A percentile compares a stretch with the other conserved stretches of the same genome.
phyloP scores from a whole-genome alignment of 805 yeast genomes.

The Metschnikowia rubicola region DNA sequence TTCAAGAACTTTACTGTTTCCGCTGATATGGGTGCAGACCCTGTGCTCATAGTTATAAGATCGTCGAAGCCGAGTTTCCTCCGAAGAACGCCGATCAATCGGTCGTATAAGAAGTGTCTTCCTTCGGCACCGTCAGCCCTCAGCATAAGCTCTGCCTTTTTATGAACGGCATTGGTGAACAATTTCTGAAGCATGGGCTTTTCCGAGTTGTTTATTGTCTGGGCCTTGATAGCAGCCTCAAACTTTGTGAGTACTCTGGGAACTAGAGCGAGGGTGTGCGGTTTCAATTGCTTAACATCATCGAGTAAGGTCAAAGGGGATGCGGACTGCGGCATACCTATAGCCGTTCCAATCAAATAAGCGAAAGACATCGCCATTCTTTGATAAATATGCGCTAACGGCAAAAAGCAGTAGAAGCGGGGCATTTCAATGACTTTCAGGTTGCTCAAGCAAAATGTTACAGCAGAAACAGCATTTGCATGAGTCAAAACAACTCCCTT shows the following conservation, averaged over 20 bases:
- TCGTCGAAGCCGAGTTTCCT: constrained; percentile 32
- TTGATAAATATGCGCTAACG: constrained; percentile 26
- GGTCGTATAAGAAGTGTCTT: constrained; percentile 33
- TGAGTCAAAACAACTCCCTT: constrained; percentile 63
- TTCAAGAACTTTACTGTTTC: constrained; percentile 23
- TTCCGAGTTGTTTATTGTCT: constrained; percentile 28
- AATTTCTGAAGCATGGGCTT: constrained; percentile 29
- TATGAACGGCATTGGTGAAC: constrained; percentile 28
- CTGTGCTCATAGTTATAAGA: constrained; percentile 23
- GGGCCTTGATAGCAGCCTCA: constrained; percentile 39
- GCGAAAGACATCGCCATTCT: constrained; percentile 16
- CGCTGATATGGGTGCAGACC: constrained; percentile 26
- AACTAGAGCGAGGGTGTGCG: constrained; percentile 52
- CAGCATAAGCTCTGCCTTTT: constrained; percentile 31
- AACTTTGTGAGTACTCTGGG: constrained; percentile 61
- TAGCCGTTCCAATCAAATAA: constrained; percentile 16
- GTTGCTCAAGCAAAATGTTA: constrained; percentile 9
- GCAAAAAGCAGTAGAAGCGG: constrained; percentile 21
- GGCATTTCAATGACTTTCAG: background rate
- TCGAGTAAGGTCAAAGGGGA: constrained; percentile 53
- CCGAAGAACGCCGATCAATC: constrained; percentile 26
- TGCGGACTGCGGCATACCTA: constrained; percentile 32
- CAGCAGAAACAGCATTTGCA: constrained; percentile 13
- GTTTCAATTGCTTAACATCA: constrained; percentile 54
- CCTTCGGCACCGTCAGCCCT: constrained; percentile 38